Evolutionary conservation across 1,139 yeast species (phyloP), one percentile per base, ranked within the genome.

Genomic region (Pichia sp.): DNA sequence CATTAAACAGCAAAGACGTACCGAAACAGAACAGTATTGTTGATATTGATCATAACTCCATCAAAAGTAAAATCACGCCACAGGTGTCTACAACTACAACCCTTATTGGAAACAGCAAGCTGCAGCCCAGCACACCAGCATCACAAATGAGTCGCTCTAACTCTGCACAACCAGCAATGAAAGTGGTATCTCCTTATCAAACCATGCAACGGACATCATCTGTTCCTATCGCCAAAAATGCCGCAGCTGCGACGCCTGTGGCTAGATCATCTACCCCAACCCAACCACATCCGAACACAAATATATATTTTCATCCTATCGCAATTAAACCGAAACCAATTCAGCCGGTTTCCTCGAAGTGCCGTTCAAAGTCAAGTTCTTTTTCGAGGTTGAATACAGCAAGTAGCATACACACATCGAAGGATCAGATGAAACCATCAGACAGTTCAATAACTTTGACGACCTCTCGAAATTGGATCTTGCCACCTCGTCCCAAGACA

Each of bases 401-500:
- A 9, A 46, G 48, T 38, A 20, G 56, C 30, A 43, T 47, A 27
- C 44, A 52, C 12, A 29, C 54, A 17, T 59, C 63, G 34, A 59
- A 58, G 49, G 46, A 58, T 17, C 59, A 61, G 27, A 49, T 58
- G 29, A 53, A 54, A 44, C 29, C 44, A 14, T 29, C 29, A 24
- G 51, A 50, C 17, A 50, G 36, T 38, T 44, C 58, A 1, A 65
- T 64, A 14, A 63, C 63, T 4, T 55, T 67, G 46, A 63, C 69
- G n/a, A 61, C 85, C 2, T 77, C 82, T 42, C 79, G 79, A 58
- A 75, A 77, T 60, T 83, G 87, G 87, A 83, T 83, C 1, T 68
- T 83, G 46, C 87, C 87, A 2, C 87, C 87, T 2, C 69, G 87
- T 53, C 86, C 87, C 1, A 74, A 85, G 53, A 84, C 85, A 0